Conservation (phyloP, 257 asterid species). For the Echites panduratus region DNA sequence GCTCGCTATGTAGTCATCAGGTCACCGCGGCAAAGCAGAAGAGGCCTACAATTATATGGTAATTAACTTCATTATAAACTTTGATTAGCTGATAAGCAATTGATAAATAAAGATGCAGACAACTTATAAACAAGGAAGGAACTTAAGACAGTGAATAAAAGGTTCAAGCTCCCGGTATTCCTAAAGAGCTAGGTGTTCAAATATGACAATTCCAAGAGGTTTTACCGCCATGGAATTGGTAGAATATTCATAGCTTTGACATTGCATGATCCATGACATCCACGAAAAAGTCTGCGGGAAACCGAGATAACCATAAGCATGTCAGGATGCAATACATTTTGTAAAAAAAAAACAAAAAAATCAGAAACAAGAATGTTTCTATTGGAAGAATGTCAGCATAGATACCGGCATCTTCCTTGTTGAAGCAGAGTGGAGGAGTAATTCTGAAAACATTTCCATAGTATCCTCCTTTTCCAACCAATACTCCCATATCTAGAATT, state of each 20-base stretch:
- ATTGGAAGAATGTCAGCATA: neutral
- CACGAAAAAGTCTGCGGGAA: slow-evolving; percentile 29
- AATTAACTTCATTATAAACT: neutral
- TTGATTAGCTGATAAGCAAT: neutral
- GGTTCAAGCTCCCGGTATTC: neutral
- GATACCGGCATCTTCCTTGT: slow-evolving; percentile 56
- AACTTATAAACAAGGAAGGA: neutral
- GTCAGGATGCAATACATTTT: neutral
- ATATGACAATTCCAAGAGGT: neutral
- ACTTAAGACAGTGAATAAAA: neutral
- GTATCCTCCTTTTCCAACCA: slow-evolving; percentile 71
- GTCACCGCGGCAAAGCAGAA: neutral
- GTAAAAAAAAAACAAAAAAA: neutral
- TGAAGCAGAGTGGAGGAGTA: slow-evolving; percentile 73
- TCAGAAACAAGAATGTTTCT: neutral
- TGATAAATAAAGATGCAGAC: neutral
- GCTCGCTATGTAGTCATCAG: slow-evolving; percentile 6
- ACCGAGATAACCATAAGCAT: neutral
- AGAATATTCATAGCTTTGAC: slow-evolving; percentile 25
- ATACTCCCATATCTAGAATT: slow-evolving; percentile 49
- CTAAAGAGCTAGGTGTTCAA: neutral
- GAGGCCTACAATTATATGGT: neutral
- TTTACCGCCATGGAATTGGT: neutral
- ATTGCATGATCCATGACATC: slow-evolving; percentile 36
- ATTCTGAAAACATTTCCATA: slow-evolving; percentile 69